These are phyloP conservation scores for Cenococcum geophilum DNA, from an alignment of 495 filamentous ascomycete species.

Conservation along the genomic window DNA sequence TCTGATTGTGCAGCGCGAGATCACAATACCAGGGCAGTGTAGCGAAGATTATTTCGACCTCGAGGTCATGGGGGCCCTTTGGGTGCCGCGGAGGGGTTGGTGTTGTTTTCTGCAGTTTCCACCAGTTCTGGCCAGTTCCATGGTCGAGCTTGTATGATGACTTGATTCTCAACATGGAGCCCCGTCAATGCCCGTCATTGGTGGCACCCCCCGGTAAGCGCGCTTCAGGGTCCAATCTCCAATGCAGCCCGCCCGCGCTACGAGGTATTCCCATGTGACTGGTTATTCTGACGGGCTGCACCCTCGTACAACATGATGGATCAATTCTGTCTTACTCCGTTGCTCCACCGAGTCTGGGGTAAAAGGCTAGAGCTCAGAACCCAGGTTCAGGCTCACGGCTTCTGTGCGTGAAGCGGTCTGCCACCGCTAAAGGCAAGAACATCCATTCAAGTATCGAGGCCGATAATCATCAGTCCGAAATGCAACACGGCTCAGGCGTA, in stretches of 20 bases:
- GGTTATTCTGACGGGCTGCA: not conserved
- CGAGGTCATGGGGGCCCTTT: no score
- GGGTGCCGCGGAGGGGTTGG: no score
- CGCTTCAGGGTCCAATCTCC: slow-evolving; percentile 6
- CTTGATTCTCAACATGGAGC: no score
- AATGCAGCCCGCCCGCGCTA: not conserved
- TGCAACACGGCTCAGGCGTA: not conserved
- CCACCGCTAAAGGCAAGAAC: no score
- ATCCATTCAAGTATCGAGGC: no score
- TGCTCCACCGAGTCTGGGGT: not conserved
- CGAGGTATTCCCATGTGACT: not conserved
- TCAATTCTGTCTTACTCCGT: not conserved
- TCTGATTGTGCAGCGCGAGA: not conserved
- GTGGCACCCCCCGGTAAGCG: not conserved
- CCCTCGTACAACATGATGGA: not conserved
- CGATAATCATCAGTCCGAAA: no score
- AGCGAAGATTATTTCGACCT: no score
- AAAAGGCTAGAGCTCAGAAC: not conserved
- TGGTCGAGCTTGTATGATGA: no score
- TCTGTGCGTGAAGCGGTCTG: no score
- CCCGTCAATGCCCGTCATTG: not conserved
- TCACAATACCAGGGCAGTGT: not conserved
- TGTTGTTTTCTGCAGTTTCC: no score
- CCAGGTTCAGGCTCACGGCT: no score
- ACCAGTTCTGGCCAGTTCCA: no score